Evolutionary conservation across 208 protist species (phyloP).

Genomic region (Acanthamoeba healyi): DNA sequence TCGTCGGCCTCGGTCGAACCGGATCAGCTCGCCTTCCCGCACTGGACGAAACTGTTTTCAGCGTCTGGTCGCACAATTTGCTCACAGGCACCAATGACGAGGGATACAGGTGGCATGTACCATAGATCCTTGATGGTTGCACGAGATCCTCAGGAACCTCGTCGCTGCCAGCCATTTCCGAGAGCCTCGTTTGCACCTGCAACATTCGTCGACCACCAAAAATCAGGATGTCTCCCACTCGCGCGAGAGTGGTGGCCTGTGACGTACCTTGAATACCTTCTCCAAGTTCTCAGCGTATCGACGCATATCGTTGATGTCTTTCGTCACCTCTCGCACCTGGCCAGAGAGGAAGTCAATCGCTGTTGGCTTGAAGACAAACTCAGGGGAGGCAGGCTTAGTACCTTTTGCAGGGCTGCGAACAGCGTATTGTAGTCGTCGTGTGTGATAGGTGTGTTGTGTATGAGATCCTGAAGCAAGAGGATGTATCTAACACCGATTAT

Average conservation of each 20-base stretch:
- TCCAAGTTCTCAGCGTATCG: constrained; percentile 22
- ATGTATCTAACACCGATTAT: neutral
- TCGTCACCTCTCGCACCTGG: constrained; percentile 18
- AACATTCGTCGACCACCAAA: neutral
- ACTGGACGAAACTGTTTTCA: neutral
- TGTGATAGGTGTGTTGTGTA: neutral
- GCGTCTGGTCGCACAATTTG: neutral
- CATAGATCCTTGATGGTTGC: neutral
- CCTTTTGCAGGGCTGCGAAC: neutral
- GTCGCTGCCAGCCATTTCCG: neutral
- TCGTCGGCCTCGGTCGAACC: neutral
- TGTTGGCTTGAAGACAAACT: neutral
- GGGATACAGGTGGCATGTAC: neutral
- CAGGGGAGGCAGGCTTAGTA: neutral
- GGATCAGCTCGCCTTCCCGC: neutral
- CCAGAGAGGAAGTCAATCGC: neutral
- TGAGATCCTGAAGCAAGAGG: neutral
- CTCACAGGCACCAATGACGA: neutral
- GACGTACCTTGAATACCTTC: constrained; percentile 30
- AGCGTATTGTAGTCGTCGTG: neutral
- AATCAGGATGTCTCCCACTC: neutral
- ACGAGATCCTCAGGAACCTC: neutral
- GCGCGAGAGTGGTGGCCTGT: too few species aligned
- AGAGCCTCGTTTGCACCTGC: constrained; percentile 20
- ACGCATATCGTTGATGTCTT: constrained; percentile 40